Evolutionary conservation across 805 yeast species (phyloP).

Genomic region (Starmerella apicola): DNA sequence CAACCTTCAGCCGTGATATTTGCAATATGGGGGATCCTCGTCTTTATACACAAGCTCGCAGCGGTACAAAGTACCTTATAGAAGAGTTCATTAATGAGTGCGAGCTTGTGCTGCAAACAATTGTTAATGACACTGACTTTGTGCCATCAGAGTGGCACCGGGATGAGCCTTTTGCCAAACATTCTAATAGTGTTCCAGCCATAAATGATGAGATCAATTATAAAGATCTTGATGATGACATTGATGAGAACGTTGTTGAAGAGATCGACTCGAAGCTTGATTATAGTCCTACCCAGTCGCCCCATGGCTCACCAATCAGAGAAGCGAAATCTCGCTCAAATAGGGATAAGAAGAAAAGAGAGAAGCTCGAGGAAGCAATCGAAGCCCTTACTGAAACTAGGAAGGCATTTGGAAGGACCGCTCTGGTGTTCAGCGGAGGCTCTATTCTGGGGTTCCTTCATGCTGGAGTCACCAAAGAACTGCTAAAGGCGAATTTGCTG

Average conservation of each 20-base stretch:
- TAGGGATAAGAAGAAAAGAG: slow-evolving; percentile 1
- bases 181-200: no score
- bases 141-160: no score
- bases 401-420: slow-evolving; percentile 87
- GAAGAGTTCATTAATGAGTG: slow-evolving; percentile 80
- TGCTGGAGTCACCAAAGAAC: slow-evolving; percentile 76
- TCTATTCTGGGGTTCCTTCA: slow-evolving; percentile 88
- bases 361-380: slow-evolving; percentile 37
- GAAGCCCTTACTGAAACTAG: slow-evolving; percentile 72
- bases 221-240: neutral
- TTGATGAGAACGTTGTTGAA: neutral
- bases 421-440: slow-evolving; percentile 90
- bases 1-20: slow-evolving; percentile 71
- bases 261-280: no score
- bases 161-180: neutral
- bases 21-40: slow-evolving; percentile 79
- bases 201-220: neutral
- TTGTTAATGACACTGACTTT: slow-evolving; percentile 19
- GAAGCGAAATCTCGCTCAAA: no score
- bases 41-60: slow-evolving; percentile 62
- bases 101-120: slow-evolving; percentile 33
- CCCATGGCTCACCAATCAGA: no score
- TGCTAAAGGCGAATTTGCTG: slow-evolving; percentile 57
- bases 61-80: slow-evolving; percentile 74
- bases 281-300: no score